Evolutionary conservation across 495 filamentous ascomycete genomes (phyloP), one percentile per base, ranked within the genome.

Genomic region (Cudoniella acicularis): DNA sequence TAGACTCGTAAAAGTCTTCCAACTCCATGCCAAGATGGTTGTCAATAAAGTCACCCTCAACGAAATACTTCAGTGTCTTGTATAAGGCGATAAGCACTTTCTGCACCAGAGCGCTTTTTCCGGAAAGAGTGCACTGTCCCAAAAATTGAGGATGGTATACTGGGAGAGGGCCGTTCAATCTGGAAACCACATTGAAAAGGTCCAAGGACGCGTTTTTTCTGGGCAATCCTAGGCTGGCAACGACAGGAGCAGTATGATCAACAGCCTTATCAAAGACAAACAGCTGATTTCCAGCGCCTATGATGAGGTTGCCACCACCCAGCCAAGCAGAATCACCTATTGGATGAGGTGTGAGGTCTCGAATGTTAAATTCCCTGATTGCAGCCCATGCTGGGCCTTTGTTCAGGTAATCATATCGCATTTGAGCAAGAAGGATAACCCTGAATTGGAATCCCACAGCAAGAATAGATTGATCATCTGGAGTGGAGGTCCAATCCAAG

Each of bases 281-380:
- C n/a, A 99, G 73, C 65, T 96, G 93, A 66, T 96, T 96, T 0
- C 95, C 94, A 2, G 90, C 87, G 6, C 90, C 92, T 27, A 99
- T 85, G 23, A 94, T 85, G 4, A 98, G 77, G 63, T 90, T 83
- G 4, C 92, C 92, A 62, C 87, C 85, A 51, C 84, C 84, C 17
- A 96, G 76, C 94, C 94, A 99, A 36, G 87, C 87, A 3, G 91
- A 93, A 65, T 96, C 93, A 3, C 91, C 91, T 57, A 99, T 96
- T 0, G 90, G 91, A 67, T 96, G 90, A 42, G 92, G 90, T 22
- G 93, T 96, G 41, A 92, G 77, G 59, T 91, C 85, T 53, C 86
- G 79, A 52, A 90, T 94, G 64, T 79, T 83, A 42, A 96, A 89
- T 65, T 96, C 88, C 57, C 90, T 75, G 59, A 96, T 87, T 20